These are phyloP conservation scores for Ogataea angusta DNA, from an alignment of 805 yeast genomes.

Conservation along the genomic window DNA sequence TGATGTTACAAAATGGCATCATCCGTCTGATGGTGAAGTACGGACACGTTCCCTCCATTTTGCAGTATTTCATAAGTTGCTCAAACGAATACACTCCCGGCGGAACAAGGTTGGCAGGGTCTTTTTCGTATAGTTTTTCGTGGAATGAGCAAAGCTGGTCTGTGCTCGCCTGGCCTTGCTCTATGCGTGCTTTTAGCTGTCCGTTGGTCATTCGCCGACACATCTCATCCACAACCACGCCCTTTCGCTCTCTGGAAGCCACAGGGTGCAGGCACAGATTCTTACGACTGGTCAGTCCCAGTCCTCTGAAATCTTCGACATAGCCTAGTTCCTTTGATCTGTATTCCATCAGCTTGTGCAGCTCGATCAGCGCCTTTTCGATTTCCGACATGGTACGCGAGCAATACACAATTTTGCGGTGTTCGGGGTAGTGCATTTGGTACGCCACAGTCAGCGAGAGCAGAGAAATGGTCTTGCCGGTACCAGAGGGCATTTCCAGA, in stretches of 20 bases:
- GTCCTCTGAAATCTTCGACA: slow-evolving; percentile 87
- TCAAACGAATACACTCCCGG: slow-evolving; percentile 95
- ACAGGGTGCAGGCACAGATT: slow-evolving; percentile 89
- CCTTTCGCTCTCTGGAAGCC: slow-evolving; percentile 84
- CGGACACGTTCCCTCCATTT: slow-evolving; percentile 81
- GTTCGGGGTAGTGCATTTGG: slow-evolving; percentile 91
- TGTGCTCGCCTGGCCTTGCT: slow-evolving; percentile 55
- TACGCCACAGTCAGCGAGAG: slow-evolving; percentile 91
- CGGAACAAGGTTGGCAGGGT: slow-evolving; percentile 86
- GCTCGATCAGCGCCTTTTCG: slow-evolving; percentile 92
- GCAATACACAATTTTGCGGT: slow-evolving; percentile 90
- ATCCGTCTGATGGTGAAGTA: slow-evolving; percentile 97
- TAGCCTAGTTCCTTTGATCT: slow-evolving; percentile 80
- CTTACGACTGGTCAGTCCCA: slow-evolving; percentile 92
- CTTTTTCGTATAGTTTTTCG: slow-evolving; percentile 81
- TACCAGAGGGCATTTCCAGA: slow-evolving; percentile 98
- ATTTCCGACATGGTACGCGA: slow-evolving; percentile 99
- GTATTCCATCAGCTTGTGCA: slow-evolving; percentile 83
- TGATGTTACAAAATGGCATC: slow-evolving; percentile 90
- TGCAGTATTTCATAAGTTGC: slow-evolving; percentile 71
- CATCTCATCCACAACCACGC: slow-evolving; percentile 90
- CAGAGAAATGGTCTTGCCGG: slow-evolving; percentile 94
- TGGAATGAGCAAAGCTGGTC: slow-evolving; percentile 77
- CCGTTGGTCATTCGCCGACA: slow-evolving; percentile 96
- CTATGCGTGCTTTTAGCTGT: slow-evolving; percentile 64